These are phyloP conservation scores for Pyrus bretschneideri DNA, from an alignment of 306 rosid genomes.

Conservation along the genomic window DNA sequence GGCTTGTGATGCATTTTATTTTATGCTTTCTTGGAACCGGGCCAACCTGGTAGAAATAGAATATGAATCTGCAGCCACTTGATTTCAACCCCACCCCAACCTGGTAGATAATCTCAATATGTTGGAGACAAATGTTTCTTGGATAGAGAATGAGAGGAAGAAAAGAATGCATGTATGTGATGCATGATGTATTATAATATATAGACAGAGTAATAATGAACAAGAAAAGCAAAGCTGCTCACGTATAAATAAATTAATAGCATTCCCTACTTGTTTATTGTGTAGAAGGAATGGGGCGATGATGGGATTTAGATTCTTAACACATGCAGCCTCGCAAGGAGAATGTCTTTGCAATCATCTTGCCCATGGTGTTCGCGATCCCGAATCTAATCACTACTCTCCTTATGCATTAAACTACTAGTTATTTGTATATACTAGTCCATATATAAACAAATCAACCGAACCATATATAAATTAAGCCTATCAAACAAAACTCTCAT, in stretches of 20 bases:
- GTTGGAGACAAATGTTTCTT: not conserved
- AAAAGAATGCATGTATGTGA: not conserved
- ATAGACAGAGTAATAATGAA: not conserved
- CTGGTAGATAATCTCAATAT: not conserved
- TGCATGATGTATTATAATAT: not conserved
- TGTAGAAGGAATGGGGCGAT: slow-evolving; percentile 21
- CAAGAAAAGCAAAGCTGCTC: slow-evolving; percentile 1
- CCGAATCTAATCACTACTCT: slow-evolving; percentile 51
- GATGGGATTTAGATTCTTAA: slow-evolving; percentile 68
- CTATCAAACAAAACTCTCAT: not conserved
- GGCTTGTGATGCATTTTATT: not conserved
- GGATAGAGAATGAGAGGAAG: not conserved
- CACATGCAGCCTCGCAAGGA: slow-evolving; percentile 67
- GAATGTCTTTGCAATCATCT: slow-evolving; percentile 74
- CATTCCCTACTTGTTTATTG: not conserved
- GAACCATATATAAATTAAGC: not conserved
- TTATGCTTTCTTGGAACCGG: not conserved
- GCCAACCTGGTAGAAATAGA: slow-evolving; percentile 2
- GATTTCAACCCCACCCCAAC: not conserved
- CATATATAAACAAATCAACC: not conserved
- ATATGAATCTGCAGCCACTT: slow-evolving; percentile 6
- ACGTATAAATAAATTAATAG: not conserved
- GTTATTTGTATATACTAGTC: not conserved
- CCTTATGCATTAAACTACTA: not conserved
- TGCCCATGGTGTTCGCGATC: slow-evolving; percentile 62